These are phyloP conservation scores for Luzula sylvatica DNA, from an alignment of 176 grass and related monocot genomes.

Conservation along the genomic window DNA sequence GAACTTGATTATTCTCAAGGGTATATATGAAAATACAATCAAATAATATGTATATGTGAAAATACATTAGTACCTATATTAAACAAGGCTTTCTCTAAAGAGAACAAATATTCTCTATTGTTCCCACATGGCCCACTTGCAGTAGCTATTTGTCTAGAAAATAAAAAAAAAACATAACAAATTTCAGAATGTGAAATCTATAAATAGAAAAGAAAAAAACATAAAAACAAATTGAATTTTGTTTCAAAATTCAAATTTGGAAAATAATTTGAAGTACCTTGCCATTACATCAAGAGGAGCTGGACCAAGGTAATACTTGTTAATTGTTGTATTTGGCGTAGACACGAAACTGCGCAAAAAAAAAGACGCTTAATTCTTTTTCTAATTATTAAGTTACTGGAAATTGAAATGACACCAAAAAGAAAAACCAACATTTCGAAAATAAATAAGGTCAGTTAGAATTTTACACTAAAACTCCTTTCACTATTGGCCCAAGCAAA, in stretches of 20 bases:
- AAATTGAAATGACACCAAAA: too few species aligned
- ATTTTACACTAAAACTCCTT: slow-evolving; percentile 31
- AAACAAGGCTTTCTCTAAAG: slow-evolving; percentile 28
- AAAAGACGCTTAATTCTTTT: neutral
- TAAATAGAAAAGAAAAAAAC: neutral
- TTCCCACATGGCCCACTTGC: slow-evolving; percentile 33
- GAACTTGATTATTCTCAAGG: neutral
- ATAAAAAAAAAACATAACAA: neutral
- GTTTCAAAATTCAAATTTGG: too few species aligned
- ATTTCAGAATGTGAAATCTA: neutral
- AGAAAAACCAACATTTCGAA: neutral
- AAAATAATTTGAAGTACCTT: slow-evolving; percentile 11
- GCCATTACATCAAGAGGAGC: slow-evolving; percentile 33
- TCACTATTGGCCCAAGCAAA: slow-evolving; percentile 14
- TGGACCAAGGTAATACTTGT: slow-evolving; percentile 40
- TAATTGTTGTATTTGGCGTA: slow-evolving; percentile 25
- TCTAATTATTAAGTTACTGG: neutral
- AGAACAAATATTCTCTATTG: slow-evolving; percentile 36
- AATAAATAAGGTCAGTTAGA: neutral
- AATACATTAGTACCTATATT: slow-evolving; percentile 29
- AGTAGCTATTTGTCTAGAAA: slow-evolving; percentile 30
- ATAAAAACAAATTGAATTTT: neutral
- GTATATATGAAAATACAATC: neutral
- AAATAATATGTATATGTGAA: neutral
- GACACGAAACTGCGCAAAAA: slow-evolving; percentile 28